A percentile compares a stretch with the other conserved stretches of the same genome.
phyloP scores from a whole-genome alignment of 345 rosid species.

The Melaleuca quinquenervia region DNA sequence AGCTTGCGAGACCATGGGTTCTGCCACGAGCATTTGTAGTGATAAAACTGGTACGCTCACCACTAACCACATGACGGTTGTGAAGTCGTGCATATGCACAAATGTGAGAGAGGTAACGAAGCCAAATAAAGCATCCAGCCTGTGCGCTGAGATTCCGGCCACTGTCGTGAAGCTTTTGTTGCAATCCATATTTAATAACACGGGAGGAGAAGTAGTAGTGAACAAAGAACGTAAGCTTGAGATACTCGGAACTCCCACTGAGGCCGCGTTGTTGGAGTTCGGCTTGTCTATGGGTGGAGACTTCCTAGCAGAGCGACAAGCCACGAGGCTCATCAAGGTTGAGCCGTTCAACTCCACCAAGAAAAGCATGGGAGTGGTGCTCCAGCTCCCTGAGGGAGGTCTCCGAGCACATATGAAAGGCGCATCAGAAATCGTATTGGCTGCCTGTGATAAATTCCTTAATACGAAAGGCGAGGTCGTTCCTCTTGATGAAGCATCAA shows the following conservation, averaged over 20 bases:
- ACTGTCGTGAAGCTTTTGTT: conserved; percentile 41
- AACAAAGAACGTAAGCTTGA: conserved; percentile 58
- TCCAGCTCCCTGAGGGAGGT: conserved; percentile 62
- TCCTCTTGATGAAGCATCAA: conserved; percentile 54
- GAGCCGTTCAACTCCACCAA: conserved; percentile 94
- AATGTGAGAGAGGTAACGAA: conserved; percentile 34
- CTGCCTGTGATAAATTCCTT: conserved; percentile 69
- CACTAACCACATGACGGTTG: conserved; percentile 86
- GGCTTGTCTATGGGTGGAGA: conserved; percentile 79
- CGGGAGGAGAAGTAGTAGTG: conserved; percentile 78
- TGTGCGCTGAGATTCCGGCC: conserved; percentile 51
- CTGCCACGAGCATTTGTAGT: conserved; percentile 88
- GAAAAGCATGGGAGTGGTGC: conserved; percentile 82
- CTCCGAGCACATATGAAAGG: conserved; percentile 73
- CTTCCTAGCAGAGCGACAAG: conserved; percentile 50
- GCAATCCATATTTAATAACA: conserved; percentile 81
- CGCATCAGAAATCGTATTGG: conserved; percentile 87
- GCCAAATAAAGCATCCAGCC: conserved; percentile 23
- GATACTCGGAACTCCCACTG: conserved; percentile 85
- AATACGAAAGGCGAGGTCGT: conserved; percentile 62
- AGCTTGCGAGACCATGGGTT: conserved; percentile 97
- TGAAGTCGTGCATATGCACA: conserved; percentile 81
- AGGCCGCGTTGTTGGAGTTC: conserved; percentile 73
- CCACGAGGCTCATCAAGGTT: conserved; percentile 48
- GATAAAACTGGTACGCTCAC: conserved; percentile 95